Conservation (phyloP, 176 grass and related monocot genomes). For the Oryza longistaminata region DNA sequence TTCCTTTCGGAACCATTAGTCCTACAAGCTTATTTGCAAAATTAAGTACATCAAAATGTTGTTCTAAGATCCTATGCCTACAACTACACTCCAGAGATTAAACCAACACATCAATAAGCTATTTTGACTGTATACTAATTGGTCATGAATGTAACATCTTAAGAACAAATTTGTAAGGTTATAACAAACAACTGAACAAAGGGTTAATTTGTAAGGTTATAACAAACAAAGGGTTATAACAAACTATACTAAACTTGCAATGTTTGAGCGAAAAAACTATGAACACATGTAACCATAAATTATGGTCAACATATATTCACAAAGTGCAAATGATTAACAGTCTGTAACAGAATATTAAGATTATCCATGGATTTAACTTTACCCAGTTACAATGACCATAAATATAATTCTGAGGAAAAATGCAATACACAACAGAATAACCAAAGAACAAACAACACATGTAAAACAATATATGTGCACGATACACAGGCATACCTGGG, state of each 20-base stretch:
- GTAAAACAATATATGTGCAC: slow-evolving; percentile 3
- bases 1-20: neutral
- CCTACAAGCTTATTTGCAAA: slow-evolving; percentile 14
- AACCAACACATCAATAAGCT: neutral
- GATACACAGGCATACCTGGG: slow-evolving; percentile 57
- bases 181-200: neutral
- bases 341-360: neutral
- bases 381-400: slow-evolving; percentile 4
- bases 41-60: neutral
- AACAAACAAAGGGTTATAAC: neutral
- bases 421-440: neutral
- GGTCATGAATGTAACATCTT: neutral
- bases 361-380: neutral
- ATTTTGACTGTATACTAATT: slow-evolving; percentile 29
- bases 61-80: neutral
- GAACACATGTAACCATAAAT: slow-evolving; percentile 2
- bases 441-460: neutral
- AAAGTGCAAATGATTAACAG: neutral
- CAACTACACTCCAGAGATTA: neutral
- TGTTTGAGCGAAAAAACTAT: slow-evolving; percentile 3
- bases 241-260: neutral
- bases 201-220: neutral
- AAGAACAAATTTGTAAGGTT: neutral
- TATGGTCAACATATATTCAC: neutral
- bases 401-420: slow-evolving; percentile 6